These are phyloP conservation scores for Begonia peltatifolia DNA, from an alignment of 306 rosid species.

Conservation along the genomic window DNA sequence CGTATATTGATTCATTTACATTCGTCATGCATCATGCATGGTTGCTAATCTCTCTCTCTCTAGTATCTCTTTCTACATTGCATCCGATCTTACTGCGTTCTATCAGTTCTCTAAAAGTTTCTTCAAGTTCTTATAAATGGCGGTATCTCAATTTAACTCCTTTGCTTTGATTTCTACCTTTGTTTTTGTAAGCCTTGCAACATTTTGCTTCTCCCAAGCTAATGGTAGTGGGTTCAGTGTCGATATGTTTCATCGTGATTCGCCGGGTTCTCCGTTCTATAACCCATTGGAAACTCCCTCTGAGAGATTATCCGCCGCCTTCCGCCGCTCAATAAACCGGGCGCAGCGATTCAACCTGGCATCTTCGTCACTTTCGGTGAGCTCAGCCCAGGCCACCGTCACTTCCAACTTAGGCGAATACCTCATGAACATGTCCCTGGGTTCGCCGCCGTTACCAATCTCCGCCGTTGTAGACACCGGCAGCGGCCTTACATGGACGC, in stretches of 20 bases:
- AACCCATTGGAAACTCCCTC: slow-evolving; percentile 12
- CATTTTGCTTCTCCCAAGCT: not conserved
- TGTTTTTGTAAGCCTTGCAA: not conserved
- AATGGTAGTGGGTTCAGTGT: slow-evolving; percentile 16
- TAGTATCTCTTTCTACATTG: too few relatives aligned
- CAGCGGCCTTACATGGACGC: slow-evolving; percentile 43
- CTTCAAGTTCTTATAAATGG: too few relatives aligned
- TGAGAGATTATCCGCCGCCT: slow-evolving; percentile 13
- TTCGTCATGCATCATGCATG: too few relatives aligned
- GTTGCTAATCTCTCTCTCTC: too few relatives aligned
- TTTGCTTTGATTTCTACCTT: not conserved
- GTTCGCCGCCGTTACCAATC: slow-evolving; percentile 33
- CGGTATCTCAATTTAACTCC: not conserved
- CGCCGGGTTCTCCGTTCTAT: slow-evolving; percentile 31
- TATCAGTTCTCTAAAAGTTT: too few relatives aligned
- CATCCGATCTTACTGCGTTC: too few relatives aligned
- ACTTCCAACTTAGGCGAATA: slow-evolving; percentile 10
- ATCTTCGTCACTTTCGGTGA: not conserved
- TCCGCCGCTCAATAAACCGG: slow-evolving; percentile 20
- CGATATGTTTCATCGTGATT: slow-evolving; percentile 40
- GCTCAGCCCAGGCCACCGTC: slow-evolving; percentile 2
- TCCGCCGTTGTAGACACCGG: slow-evolving; percentile 38
- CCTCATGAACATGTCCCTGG: slow-evolving; percentile 26
- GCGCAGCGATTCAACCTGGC: not conserved
- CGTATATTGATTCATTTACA: too few relatives aligned